Evolutionary conservation across 2,329 filamentous ascomycete genomes (phyloP).

Genomic region (Torrubiella hemipterigena): DNA sequence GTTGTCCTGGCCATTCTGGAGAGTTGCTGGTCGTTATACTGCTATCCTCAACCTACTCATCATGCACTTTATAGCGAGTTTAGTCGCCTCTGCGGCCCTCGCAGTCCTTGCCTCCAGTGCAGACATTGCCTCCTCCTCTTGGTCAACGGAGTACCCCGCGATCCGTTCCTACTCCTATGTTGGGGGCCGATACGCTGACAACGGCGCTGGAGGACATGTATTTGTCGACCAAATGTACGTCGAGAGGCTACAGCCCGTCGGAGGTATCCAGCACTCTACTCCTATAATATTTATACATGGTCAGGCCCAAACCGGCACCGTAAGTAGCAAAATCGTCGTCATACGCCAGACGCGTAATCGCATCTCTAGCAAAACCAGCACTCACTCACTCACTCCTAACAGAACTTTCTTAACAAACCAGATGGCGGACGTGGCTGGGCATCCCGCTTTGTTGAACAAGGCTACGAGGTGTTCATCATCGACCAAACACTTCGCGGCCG

Average conservation of each 20-base stretch:
- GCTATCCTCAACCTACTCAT: no score
- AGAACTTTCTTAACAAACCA: slow-evolving; percentile 34
- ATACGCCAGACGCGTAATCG: not conserved
- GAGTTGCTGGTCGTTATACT: no score
- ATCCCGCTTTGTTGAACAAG: slow-evolving; percentile 30
- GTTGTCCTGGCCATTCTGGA: no score
- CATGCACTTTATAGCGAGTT: no score
- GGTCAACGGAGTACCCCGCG: no score
- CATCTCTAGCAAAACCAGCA: not conserved
- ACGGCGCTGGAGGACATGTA: slow-evolving; percentile 17
- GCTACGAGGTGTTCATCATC: slow-evolving; percentile 33
- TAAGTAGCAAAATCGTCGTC: slow-evolving; percentile 10
- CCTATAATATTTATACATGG: slow-evolving; percentile 33
- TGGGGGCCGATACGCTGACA: slow-evolving; percentile 21
- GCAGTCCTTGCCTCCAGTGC: no score
- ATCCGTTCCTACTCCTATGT: slow-evolving; percentile 21
- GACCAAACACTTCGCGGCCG: slow-evolving; percentile 34
- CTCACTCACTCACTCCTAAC: slow-evolving; percentile 1
- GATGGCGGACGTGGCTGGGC: slow-evolving; percentile 35
- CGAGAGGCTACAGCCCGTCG: slow-evolving; percentile 28
- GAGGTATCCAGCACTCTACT: slow-evolving; percentile 10
- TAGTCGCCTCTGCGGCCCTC: no score
- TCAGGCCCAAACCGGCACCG: slow-evolving; percentile 26
- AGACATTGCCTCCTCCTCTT: no score
- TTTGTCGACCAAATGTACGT: slow-evolving; percentile 39